Evolutionary conservation across 176 grass and related monocot species (phyloP).

Genomic region (Oryza meridionalis): DNA sequence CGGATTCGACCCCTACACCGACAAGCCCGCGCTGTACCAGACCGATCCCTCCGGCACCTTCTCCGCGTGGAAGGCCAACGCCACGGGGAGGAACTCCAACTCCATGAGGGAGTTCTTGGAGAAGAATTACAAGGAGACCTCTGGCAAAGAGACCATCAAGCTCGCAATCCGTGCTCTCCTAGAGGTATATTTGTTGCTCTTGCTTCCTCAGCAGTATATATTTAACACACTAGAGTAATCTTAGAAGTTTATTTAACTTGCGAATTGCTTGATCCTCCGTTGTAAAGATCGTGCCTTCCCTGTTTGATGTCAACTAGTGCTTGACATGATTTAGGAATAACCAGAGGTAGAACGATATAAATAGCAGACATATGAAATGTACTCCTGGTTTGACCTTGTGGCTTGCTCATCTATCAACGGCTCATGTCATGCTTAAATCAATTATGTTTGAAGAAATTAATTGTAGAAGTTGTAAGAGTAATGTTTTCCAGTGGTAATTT

Average conservation of each 20-base stretch:
- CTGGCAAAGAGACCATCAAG: constrained; percentile 92
- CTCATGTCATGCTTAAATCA: neutral
- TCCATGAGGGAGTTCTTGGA: constrained; percentile 95
- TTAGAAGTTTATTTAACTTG: neutral
- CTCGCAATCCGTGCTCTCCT: constrained; percentile 81
- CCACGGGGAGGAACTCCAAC: constrained; percentile 93
- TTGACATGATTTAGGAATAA: constrained; percentile 4
- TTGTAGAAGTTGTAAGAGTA: neutral
- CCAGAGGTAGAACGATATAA: neutral
- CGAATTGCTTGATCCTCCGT: neutral
- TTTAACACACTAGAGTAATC: neutral
- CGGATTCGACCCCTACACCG: constrained; percentile 82
- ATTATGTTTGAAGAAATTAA: neutral
- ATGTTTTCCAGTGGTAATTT: neutral
- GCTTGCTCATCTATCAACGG: neutral
- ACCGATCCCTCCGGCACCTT: constrained; percentile 95
- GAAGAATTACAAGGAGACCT: constrained; percentile 98
- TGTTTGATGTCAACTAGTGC: neutral
- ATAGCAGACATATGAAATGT: neutral
- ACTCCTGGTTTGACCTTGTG: neutral
- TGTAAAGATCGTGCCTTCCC: neutral
- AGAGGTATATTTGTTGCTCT: constrained; percentile 52
- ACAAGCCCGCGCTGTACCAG: constrained; percentile 78
- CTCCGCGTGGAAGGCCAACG: constrained; percentile 96
- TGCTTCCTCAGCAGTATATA: neutral